phyloP scores from a whole-genome alignment of 495 filamentous ascomycete species.

The Pyronema domesticum region DNA sequence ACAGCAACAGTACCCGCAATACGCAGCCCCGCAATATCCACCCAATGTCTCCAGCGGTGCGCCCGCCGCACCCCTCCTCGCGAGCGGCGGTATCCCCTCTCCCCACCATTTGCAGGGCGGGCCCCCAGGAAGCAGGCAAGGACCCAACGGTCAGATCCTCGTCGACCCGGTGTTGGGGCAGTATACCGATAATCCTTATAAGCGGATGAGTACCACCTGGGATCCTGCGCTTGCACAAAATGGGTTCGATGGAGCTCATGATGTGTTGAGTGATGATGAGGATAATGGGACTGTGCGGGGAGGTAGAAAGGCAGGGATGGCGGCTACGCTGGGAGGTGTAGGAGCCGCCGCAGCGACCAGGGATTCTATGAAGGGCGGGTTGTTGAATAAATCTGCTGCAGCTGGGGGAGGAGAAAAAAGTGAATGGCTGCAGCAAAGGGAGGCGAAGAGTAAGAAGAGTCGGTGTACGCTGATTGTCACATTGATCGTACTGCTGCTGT shows the following conservation, averaged over 20 bases:
- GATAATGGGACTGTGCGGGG: slow-evolving; percentile 2
- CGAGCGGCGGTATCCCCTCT: background rate
- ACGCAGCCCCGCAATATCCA: background rate
- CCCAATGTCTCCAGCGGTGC: background rate
- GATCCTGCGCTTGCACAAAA: slow-evolving; percentile 14
- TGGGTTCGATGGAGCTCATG: slow-evolving; percentile 9
- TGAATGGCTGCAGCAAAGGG: slow-evolving; percentile 41
- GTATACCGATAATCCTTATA: slow-evolving; percentile 22
- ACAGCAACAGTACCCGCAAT: background rate
- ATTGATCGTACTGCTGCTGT: slow-evolving; percentile 43
- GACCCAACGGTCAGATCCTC: slow-evolving; percentile 5
- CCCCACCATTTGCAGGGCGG: background rate
- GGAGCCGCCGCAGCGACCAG: background rate
- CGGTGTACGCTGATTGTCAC: slow-evolving; percentile 50
- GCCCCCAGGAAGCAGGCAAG: background rate
- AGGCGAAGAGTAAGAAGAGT: slow-evolving; percentile 46
- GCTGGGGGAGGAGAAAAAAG: slow-evolving; percentile 18
- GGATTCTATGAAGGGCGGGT: background rate
- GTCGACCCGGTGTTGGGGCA: slow-evolving; percentile 19
- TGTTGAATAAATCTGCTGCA: background rate
- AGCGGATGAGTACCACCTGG: slow-evolving; percentile 21
- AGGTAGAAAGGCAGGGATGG: background rate
- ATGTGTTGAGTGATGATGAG: slow-evolving; percentile 21
- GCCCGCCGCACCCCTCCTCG: background rate
- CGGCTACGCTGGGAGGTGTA: background rate